These are phyloP conservation scores for Sutorius eximius DNA, from an alignment of 1,284 basidiomycete species.

Conservation along the genomic window DNA sequence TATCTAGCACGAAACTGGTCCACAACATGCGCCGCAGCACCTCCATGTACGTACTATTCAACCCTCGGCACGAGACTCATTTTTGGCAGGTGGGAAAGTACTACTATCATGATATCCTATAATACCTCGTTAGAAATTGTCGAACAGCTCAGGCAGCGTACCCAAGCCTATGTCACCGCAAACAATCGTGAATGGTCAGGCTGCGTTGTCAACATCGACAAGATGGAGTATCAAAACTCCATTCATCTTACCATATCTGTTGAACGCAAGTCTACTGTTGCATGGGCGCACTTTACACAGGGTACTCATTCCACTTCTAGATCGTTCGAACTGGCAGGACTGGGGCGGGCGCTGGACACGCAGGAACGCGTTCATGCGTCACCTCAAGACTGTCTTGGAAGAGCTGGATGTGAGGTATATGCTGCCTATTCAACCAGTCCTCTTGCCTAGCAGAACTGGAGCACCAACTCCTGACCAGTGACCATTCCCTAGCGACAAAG, in stretches of 20 bases:
- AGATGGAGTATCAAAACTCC: conserved; percentile 75
- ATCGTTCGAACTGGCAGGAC: conserved; percentile 83
- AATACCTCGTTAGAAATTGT: conserved; percentile 67
- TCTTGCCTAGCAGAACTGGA: conserved; percentile 43
- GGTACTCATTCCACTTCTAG: conserved; percentile 37
- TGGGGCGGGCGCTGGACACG: conserved; percentile 80
- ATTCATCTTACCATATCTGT: conserved; percentile 68
- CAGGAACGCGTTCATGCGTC: conserved; percentile 69
- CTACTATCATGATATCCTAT: conserved; percentile 62
- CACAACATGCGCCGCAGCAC: conserved; percentile 76
- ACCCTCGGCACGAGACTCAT: conserved; percentile 15
- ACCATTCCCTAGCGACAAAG: background rate
- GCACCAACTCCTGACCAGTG: background rate
- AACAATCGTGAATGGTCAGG: conserved; percentile 77
- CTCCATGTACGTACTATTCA: conserved; percentile 55
- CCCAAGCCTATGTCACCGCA: conserved; percentile 61
- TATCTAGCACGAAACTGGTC: conserved; percentile 72
- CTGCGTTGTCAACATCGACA: conserved; percentile 64
- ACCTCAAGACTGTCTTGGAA: conserved; percentile 68
- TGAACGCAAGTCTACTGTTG: conserved; percentile 58
- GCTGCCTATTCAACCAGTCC: conserved; percentile 69
- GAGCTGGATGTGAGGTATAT: conserved; percentile 71
- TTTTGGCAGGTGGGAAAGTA: conserved; percentile 70
- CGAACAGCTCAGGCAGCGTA: conserved; percentile 60
- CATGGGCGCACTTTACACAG: background rate